Evolutionary conservation across 495 filamentous ascomycete genomes (phyloP).

Genomic region (Xylaria palmicola): DNA sequence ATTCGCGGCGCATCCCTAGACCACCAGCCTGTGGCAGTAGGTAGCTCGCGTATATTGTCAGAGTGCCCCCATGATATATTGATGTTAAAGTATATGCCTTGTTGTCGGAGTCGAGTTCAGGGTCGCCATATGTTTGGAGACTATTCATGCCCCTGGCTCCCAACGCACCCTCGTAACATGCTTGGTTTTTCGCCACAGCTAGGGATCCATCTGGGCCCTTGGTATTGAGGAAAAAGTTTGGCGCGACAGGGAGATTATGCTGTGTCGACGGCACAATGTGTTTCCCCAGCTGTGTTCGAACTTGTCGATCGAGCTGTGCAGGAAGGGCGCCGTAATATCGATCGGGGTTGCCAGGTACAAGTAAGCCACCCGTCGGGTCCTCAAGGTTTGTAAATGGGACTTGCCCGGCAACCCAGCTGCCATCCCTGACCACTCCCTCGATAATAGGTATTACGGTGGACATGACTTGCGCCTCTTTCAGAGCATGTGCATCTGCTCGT

Average conservation of each 20-base stretch:
- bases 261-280: slow-evolving; percentile 12
- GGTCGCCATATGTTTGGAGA: neutral
- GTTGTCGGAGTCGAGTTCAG: neutral
- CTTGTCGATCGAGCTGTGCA: slow-evolving; percentile 11
- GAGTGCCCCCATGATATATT: neutral
- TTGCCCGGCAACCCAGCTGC: neutral
- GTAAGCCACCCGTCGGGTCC: slow-evolving; percentile 8
- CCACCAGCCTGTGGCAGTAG: neutral
- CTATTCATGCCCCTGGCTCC: neutral
- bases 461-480: neutral
- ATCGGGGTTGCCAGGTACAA: slow-evolving; percentile 16
- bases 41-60: neutral
- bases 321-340: slow-evolving; percentile 16
- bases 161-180: slow-evolving; percentile 1
- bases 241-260: slow-evolving; percentile 6
- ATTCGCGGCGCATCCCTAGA: neutral
- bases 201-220: neutral
- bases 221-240: no score
- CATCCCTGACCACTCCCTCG: neutral
- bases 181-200: neutral
- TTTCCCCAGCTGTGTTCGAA: slow-evolving; percentile 6
- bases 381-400: slow-evolving; percentile 12
- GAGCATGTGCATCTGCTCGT: slow-evolving; percentile 1
- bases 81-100: neutral
- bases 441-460: neutral